phyloP scores from a whole-genome alignment of 2,329 filamentous ascomycete species.

The Fusarium mangiferae region DNA sequence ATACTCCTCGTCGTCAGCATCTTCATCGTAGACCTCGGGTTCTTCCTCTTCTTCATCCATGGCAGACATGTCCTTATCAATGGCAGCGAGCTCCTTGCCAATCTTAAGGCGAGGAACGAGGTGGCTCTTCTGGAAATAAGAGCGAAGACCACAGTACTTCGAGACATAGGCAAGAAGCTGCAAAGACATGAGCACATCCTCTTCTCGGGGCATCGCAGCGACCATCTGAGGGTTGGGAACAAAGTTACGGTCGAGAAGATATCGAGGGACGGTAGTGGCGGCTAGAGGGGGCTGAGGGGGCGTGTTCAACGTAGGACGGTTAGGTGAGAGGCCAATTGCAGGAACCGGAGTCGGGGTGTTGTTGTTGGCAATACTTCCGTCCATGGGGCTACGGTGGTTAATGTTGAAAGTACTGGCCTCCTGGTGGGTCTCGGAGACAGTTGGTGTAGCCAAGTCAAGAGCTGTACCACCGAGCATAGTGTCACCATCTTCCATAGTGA shows the following conservation, averaged over 20 bases:
- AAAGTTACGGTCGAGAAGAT: slow-evolving; percentile 78
- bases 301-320: slow-evolving; percentile 74
- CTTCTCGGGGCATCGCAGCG: slow-evolving; percentile 93
- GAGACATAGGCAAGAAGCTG: slow-evolving; percentile 97
- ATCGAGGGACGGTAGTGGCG: slow-evolving; percentile 78
- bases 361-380: slow-evolving; percentile 84
- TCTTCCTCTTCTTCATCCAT: slow-evolving; percentile 58
- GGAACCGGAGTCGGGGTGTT: slow-evolving; percentile 73
- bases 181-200: slow-evolving; percentile 97
- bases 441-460: slow-evolving; percentile 79
- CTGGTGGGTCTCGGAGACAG: slow-evolving; percentile 80
- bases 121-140: slow-evolving; percentile 95
- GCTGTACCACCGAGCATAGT: slow-evolving; percentile 80
- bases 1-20: slow-evolving; percentile 84
- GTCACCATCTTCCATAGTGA: slow-evolving; percentile 80
- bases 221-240: slow-evolving; percentile 78
- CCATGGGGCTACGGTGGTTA: slow-evolving; percentile 83
- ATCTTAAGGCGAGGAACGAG: slow-evolving; percentile 93
- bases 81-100: slow-evolving; percentile 80
- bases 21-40: slow-evolving; percentile 55
- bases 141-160: slow-evolving; percentile 95
- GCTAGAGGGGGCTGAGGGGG: slow-evolving; percentile 80
- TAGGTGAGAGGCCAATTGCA: slow-evolving; percentile 77
- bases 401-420: slow-evolving; percentile 95
- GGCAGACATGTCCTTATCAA: slow-evolving; percentile 62